Percentiles rank a stretch among this genome's conserved stretches.
phyloP scores from a whole-genome alignment of 139 green algal species.

The Tetraselmis chui region DNA sequence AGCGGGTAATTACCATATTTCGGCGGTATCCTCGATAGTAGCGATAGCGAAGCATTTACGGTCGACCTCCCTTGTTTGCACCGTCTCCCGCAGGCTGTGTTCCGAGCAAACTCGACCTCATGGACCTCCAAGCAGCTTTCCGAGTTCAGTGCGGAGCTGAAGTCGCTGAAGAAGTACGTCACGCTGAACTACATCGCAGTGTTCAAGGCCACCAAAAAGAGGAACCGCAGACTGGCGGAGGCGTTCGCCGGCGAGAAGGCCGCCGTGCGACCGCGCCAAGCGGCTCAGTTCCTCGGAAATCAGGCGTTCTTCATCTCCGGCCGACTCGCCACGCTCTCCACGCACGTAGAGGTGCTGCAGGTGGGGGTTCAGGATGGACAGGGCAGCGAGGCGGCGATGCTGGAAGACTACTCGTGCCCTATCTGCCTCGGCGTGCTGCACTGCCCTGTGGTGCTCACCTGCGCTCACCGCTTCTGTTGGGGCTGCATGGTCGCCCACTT shows the following conservation, averaged over 20 bases:
- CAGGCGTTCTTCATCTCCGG: slow-evolving; percentile 73
- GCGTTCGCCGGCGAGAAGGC: background rate
- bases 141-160: slow-evolving; percentile 36
- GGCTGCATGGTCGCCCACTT: slow-evolving; percentile 36
- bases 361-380: background rate
- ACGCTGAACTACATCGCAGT: slow-evolving; percentile 81
- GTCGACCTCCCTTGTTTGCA: background rate
- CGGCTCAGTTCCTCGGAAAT: slow-evolving; percentile 49
- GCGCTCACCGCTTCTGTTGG: slow-evolving; percentile 12
- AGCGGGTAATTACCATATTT: background rate
- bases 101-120: background rate
- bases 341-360: slow-evolving; percentile 51
- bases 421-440: background rate
- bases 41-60: too few species aligned
- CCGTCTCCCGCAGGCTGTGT: background rate
- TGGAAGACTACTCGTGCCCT: background rate
- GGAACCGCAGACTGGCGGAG: slow-evolving; percentile 60
- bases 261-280: slow-evolving; percentile 20
- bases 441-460: slow-evolving; percentile 6
- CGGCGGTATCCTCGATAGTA: background rate
- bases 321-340: slow-evolving; percentile 56
- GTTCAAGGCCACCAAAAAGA: slow-evolving; percentile 77
- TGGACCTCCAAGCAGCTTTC: slow-evolving; percentile 18
- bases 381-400: background rate
- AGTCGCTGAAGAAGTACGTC: slow-evolving; percentile 57